A percentile compares a stretch with the other conserved stretches of the same genome.
These are phyloP conservation scores for Penicillium sp. DNA, from an alignment of 2,329 filamentous ascomycete species.

Conservation along the genomic window DNA sequence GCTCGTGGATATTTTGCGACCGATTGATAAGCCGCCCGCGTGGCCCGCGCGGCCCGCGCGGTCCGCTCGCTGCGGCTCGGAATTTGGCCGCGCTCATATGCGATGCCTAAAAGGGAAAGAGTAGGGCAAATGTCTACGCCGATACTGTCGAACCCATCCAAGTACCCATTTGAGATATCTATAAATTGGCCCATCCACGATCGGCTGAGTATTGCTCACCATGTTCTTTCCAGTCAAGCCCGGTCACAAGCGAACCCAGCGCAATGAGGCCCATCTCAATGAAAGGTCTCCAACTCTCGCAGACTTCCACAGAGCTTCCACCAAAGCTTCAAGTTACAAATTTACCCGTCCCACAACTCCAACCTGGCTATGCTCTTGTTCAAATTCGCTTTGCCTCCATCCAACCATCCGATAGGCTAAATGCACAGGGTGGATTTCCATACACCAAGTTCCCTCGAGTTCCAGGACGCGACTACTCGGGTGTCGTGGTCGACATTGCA, in stretches of 20 bases:
- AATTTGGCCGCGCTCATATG: no score
- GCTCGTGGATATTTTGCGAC: not conserved
- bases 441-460: constrained; percentile 28
- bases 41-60: constrained; percentile 15
- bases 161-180: no score
- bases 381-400: constrained; percentile 29
- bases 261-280: constrained; percentile 8
- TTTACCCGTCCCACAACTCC: constrained; percentile 17
- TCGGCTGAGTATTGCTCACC: no score
- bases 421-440: constrained; percentile 33
- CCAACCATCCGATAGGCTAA: constrained; percentile 32
- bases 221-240: no score
- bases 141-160: no score
- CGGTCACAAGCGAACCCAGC: no score
- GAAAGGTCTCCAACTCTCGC: constrained; percentile 13
- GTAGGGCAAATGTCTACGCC: no score
- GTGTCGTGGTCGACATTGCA: constrained; percentile 23
- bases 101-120: constrained; percentile 1
- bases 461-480: constrained; percentile 35
- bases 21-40: constrained; percentile 15
- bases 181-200: no score
- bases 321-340: constrained; percentile 1
- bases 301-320: not conserved
- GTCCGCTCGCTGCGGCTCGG: no score
- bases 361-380: constrained; percentile 24